Percentiles rank a stretch among this genome's conserved stretches.
Evolutionary conservation across 2,329 filamentous ascomycete species (phyloP).

Genomic region (Beauveria medogensis): DNA sequence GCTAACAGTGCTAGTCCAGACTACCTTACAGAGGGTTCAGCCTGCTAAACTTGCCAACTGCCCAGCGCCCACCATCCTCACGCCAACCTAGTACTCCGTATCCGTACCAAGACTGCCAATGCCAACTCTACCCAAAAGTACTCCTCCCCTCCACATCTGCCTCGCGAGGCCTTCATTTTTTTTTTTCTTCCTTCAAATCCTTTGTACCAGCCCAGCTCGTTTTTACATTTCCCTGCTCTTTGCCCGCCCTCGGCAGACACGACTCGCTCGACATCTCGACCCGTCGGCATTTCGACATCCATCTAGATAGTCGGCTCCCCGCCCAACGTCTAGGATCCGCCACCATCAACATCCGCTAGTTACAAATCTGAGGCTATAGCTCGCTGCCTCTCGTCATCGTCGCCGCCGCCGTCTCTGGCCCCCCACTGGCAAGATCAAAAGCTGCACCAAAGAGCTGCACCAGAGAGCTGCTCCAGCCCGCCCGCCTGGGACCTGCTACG

Average conservation of each 20-base stretch:
- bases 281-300: background rate
- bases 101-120: background rate
- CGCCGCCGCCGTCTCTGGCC: background rate
- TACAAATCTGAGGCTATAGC: no score
- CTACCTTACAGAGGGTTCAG: background rate
- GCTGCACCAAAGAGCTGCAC: background rate
- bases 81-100: background rate
- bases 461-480: background rate
- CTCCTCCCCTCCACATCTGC: slow-evolving; percentile 2
- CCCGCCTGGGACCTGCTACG: background rate
- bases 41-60: no score
- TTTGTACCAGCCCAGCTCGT: background rate
- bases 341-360: background rate
- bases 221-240: background rate
- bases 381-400: background rate
- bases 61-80: background rate
- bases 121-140: background rate
- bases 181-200: background rate
- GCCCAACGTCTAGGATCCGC: background rate
- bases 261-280: background rate
- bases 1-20: background rate
- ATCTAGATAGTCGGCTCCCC: background rate
- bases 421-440: background rate
- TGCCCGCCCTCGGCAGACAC: background rate
- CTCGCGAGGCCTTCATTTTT: background rate